These are phyloP conservation scores for Thelonectria blattea DNA, from an alignment of 2,329 filamentous ascomycete genomes.

Conservation along the genomic window DNA sequence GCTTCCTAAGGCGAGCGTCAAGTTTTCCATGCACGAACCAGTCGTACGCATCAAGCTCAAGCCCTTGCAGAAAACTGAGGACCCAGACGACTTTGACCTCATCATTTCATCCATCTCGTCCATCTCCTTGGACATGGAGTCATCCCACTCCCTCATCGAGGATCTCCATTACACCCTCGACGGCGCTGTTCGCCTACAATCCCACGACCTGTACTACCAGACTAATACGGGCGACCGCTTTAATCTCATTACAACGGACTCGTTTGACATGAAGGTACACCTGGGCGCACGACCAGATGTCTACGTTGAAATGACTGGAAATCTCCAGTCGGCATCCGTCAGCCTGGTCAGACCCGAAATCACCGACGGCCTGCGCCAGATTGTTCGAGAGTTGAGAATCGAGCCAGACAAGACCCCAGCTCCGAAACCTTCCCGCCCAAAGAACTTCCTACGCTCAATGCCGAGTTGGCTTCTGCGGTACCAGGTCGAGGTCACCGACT, in stretches of 20 bases:
- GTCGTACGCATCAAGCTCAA: conserved; percentile 89
- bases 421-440: conserved; percentile 57
- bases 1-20: conserved; percentile 91
- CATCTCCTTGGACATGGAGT: conserved; percentile 90
- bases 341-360: conserved; percentile 93
- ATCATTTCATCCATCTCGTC: conserved; percentile 96
- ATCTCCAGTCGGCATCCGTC: conserved; percentile 83
- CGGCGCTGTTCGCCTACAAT: conserved; percentile 81
- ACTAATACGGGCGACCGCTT: conserved; percentile 82
- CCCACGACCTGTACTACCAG: conserved; percentile 93
- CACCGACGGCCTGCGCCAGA: conserved; percentile 88
- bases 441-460: conserved; percentile 76
- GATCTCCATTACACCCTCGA: conserved; percentile 87
- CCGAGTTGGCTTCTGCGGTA: conserved; percentile 86
- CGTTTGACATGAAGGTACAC: conserved; percentile 84
- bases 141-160: conserved; percentile 86
- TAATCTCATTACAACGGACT: conserved; percentile 86
- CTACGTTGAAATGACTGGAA: conserved; percentile 79
- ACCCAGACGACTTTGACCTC: conserved; percentile 86
- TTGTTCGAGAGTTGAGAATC: conserved; percentile 80
- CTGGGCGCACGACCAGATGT: conserved; percentile 86
- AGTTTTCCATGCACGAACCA: conserved; percentile 95
- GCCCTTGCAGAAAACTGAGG: conserved; percentile 68
- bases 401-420: conserved; percentile 63
- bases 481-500: conserved; percentile 84